Evolutionary conservation across 1,139 yeast genomes (phyloP), one percentile per base, ranked within the genome.

Genomic region (Petasospora rhodanensis): DNA sequence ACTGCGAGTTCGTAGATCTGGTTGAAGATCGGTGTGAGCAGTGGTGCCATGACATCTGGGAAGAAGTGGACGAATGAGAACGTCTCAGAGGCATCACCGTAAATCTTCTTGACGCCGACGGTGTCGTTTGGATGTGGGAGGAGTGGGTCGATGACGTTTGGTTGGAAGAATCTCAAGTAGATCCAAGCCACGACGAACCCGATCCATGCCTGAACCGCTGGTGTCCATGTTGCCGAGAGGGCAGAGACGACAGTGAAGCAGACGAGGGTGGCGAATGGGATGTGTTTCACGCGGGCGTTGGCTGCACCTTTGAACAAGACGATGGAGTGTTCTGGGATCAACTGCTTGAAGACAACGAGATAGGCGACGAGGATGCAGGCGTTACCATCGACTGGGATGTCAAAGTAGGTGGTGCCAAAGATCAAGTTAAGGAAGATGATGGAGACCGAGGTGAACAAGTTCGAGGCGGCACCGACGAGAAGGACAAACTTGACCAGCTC

Each of bases 11-110:
- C 70, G 55, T 79, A 84, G 12, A 71, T 47, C 6, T 62, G 61
- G 37, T 76, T 66, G 40, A 82, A 76, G 1, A 79, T 52, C 2
- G 75, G 73, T 5, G 67, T 61, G 31, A 86, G 58, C 25, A 70
- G 52, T n/a, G 79, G 76, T 38, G 76, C 70, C 4, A 70, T 39
- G 2, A 67, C 51, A 24, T 64, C 70, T 1, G 95, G 95, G 71
- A 84, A 85, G 56, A 89, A 85, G 48, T 84, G 83, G 25, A 80
- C 78, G 45, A 87, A 65, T 36, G 84, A 78, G 65, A 89, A 89
- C 1, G 94, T 82, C 49, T 87, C 96, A 1, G 94, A 80, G 0
- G 96, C 95, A 56, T 87, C 96, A 26, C 96, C 96, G 23, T 70
- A 60, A 18, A 76, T 57, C 16, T 65, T 56, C 12, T 65, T 54